Base-by-base conservation (phyloP, 1,139 yeast genomes). In the Meyerozyma elateridarum region DNA sequence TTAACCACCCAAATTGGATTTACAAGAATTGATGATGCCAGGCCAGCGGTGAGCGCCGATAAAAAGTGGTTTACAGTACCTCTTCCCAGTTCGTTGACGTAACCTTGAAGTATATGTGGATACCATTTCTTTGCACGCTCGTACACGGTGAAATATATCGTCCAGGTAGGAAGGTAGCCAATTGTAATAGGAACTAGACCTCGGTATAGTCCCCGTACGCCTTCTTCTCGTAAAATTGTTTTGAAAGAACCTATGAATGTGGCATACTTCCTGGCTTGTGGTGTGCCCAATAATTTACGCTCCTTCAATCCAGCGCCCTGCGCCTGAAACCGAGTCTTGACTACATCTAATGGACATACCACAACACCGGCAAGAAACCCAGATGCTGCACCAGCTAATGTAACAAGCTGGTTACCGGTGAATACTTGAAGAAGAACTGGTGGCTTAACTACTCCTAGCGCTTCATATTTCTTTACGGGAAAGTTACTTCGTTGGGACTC, bases 1-100 rank as follows among this genome's bases (percentile, higher is more conserved):
- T 91, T 91, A 25, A 91, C 87, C 20, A 91, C 97, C 98, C 98
- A 91, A 21, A 91, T 85, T 6, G 98, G 98, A 56, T 91, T 93
- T 0, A 96, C 93, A 7, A 81, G 61, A n/a, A 87, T 67, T 0
- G 96, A 83, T 3, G 95, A 84, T 7, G 80, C 75, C 42, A 85
- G 76, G 13, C 98, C 99, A 1, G 97, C 96, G 4, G 89, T 74
- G 34, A 89, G 70, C 1, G 98, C 97, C 27, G 94, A 76, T 36
- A 76, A 63, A 37, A 89, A 80, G 57, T 87, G 91, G 29, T 73
- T 62, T 12, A 77, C 37, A 28, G 76, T 72, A 20, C 76, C 81
- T 33, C 67, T 59, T 19, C 64, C 52, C 8, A 61, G 39, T 20
- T 59, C 56, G 18, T 17, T n/a, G 20, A 58, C 53, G 20, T 58